Base-by-base conservation (phyloP, 1,284 basidiomycete genomes). In the Irpex lacteus region DNA sequence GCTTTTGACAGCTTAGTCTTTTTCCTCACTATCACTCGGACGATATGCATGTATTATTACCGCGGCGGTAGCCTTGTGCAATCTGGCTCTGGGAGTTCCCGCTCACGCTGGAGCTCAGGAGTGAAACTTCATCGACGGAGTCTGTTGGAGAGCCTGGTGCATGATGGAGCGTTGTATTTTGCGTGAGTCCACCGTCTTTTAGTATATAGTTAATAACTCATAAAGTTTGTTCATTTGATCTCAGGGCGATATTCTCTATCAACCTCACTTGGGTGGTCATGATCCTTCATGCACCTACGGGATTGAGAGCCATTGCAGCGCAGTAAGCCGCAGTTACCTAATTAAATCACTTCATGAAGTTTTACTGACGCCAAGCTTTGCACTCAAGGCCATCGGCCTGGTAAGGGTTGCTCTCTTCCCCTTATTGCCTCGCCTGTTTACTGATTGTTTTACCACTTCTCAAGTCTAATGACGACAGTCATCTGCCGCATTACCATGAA, bases 191-290 rank as follows among this genome's bases (percentile, higher is more conserved):
- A 4, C 0, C 21, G 11, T 1, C 9, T 18, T 36, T 4, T 9
- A 8, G 2, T 9, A 11, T 11, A 54, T 5, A 2, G 19, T 0
- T 2, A 2, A 13, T 4, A 26, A 54, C 7, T 54, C 11, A 32
- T 4, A n/a, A 5, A 47, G 5, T 15, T 47, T 47, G 1, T 5
- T 47, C 6, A 4, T 47, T 11, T 5, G 15, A 47, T 47, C 13
- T 13, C 34, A 56, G 54, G 18, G 54, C 54, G 8, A 56, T 56
- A 9, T 56, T 56, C 54, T 56, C 54, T 9, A 56, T 56, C 11
- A 56, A 56, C 54, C 32, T 56, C 13, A 37, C 54, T 5, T 56
- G 54, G 54, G 54, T 56, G 19, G 21, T 56, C 54, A 56, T 56
- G 54, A 56, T 56, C 32, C 54, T 56, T 13, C 32, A 56, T 9